Percentiles rank a stretch among this genome's conserved stretches.
These are phyloP conservation scores for Metarhizium rileyi DNA, from an alignment of 2,329 filamentous ascomycete genomes.

Conservation along the genomic window DNA sequence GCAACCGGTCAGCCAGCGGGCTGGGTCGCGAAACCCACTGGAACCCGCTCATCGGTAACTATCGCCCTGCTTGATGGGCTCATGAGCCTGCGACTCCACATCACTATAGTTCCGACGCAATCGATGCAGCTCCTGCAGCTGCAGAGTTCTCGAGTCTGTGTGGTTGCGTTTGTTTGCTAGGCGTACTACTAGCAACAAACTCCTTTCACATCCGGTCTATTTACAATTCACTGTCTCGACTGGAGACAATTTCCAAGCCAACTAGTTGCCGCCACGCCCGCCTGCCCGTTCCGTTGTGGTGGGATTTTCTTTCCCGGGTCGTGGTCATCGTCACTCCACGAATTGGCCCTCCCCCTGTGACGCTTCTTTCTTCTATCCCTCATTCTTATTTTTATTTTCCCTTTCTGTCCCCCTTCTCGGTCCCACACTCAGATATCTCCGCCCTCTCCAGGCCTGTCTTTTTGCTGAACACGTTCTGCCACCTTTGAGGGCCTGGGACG, in stretches of 20 bases:
- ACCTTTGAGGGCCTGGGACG: not conserved
- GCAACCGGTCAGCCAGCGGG: constrained; percentile 2
- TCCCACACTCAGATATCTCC: not conserved
- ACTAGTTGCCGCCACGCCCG: not conserved
- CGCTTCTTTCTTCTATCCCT: not conserved
- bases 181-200: not conserved
- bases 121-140: constrained; percentile 1
- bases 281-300: constrained; percentile 5
- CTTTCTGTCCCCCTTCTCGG: not conserved
- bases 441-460: not conserved
- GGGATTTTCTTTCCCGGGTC: constrained; percentile 5
- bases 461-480: not conserved
- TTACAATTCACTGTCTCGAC: too few relatives aligned
- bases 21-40: constrained; percentile 4
- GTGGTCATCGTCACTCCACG: constrained; percentile 4
- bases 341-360: too few relatives aligned
- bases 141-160: not conserved
- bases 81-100: not conserved
- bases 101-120: not conserved
- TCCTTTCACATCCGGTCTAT: constrained; percentile 1
- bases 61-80: not conserved
- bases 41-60: constrained; percentile 2
- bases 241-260: not conserved
- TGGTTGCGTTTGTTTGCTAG: not conserved
- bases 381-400: not conserved